Evolutionary conservation across 805 yeast genomes (phyloP).

Genomic region (Candida succiphila): DNA sequence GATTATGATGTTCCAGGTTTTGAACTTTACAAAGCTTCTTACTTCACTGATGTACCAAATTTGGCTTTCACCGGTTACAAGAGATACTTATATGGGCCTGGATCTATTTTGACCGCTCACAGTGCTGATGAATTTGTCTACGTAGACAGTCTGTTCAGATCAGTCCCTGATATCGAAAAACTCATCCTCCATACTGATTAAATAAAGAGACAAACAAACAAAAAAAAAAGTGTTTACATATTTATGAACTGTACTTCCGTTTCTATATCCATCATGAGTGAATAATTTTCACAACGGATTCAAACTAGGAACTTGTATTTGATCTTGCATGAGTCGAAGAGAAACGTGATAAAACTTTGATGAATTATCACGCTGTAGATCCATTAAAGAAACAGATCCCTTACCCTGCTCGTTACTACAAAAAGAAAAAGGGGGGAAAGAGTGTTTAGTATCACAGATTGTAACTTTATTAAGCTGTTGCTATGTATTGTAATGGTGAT

Average conservation of each 20-base stretch:
- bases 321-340: no score
- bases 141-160: slow-evolving; percentile 32
- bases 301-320: slow-evolving; percentile 18
- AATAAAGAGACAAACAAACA: not conserved
- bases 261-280: slow-evolving; percentile 21
- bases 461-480: no score
- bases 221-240: not conserved
- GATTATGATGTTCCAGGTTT: slow-evolving; percentile 61
- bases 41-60: slow-evolving; percentile 37
- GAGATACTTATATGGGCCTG: slow-evolving; percentile 58
- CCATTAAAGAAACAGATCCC: no score
- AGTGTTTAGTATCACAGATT: no score
- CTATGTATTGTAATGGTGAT: no score
- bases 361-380: no score
- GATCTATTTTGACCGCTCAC: slow-evolving; percentile 53
- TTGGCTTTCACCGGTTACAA: slow-evolving; percentile 23
- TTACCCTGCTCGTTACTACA: no score
- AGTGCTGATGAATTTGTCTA: slow-evolving; percentile 45
- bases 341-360: no score
- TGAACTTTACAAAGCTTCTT: slow-evolving; percentile 29
- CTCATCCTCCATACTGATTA: slow-evolving; percentile 20
- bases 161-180: slow-evolving; percentile 44
- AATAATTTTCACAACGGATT: slow-evolving; percentile 14
- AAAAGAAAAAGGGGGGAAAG: no score
- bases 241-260: slow-evolving; percentile 6